Percentiles rank a stretch among this genome's conserved stretches.
phyloP scores from a whole-genome alignment of 768 basidiomycete species.

The Paxillus ammoniavirescens region DNA sequence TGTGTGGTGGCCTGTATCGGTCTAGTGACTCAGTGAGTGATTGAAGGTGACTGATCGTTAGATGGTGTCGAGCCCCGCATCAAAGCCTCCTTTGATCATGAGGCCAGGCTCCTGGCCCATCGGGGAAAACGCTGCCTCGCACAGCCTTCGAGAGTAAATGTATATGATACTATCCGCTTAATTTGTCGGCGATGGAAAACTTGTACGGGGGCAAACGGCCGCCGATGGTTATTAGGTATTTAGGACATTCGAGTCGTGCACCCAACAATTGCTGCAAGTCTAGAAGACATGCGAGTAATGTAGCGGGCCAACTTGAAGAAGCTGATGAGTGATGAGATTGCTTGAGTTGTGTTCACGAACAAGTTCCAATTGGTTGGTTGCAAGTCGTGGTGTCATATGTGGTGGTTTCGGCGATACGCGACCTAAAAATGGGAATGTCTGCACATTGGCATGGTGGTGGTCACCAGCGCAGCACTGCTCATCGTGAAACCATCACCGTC shows the following conservation, averaged over 20 bases:
- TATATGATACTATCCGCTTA: neutral
- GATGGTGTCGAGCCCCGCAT: neutral
- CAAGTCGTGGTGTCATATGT: neutral
- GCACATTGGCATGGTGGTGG: slow-evolving; percentile 21
- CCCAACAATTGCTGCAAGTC: too few relatives aligned
- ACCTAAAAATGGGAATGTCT: slow-evolving; percentile 22
- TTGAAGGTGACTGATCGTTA: neutral
- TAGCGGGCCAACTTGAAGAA: neutral
- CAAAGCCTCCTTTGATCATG: slow-evolving; percentile 3
- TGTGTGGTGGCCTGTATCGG: neutral
- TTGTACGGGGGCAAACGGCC: neutral
- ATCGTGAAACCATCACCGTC: slow-evolving; percentile 19
- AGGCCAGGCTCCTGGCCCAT: neutral
- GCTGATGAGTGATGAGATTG: neutral
- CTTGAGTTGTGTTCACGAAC: neutral
- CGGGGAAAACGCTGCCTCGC: neutral
- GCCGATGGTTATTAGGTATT: neutral
- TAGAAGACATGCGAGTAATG: too few relatives aligned
- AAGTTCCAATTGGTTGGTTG: neutral
- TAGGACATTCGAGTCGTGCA: neutral
- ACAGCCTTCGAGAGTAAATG: neutral
- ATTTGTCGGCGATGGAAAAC: neutral
- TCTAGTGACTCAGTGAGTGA: neutral
- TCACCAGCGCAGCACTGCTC: slow-evolving; percentile 32
- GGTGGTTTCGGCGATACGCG: neutral